Percentiles rank a stretch among this genome's conserved stretches.
Conservation (phyloP, 257 asterid species). For the Solanum arcanum region DNA sequence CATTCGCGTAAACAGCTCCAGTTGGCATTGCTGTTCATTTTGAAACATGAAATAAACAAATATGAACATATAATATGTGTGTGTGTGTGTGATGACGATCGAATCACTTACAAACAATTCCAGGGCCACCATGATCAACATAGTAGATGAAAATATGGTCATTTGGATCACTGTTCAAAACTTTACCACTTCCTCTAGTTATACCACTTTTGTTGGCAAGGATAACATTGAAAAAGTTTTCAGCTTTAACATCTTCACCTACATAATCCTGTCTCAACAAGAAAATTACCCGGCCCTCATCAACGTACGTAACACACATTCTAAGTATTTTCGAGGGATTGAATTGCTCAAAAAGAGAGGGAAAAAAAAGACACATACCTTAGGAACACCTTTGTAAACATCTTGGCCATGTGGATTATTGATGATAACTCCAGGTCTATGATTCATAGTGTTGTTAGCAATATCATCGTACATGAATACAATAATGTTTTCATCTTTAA, state of each 20-base stretch:
- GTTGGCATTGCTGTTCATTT: conserved; percentile 60
- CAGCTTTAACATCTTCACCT: conserved; percentile 58
- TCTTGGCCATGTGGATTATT: conserved; percentile 75
- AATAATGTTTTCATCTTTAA: conserved; percentile 79
- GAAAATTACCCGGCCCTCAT: neutral
- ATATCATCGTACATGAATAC: conserved; percentile 91
- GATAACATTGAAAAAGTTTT: conserved; percentile 61
- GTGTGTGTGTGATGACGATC: neutral
- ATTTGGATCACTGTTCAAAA: conserved; percentile 76
- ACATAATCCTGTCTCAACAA: conserved; percentile 61
- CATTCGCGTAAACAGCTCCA: conserved; percentile 56
- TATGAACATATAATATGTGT: neutral
- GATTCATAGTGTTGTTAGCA: conserved; percentile 63
- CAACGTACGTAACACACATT: neutral
- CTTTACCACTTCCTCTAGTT: conserved; percentile 93
- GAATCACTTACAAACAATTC: conserved; percentile 63
- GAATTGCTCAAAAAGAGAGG: neutral
- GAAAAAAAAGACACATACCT: neutral
- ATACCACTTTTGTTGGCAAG: conserved; percentile 72
- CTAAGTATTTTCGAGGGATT: neutral
- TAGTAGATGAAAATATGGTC: conserved; percentile 81
- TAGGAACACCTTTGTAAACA: conserved; percentile 39
- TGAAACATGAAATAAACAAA: neutral
- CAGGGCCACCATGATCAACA: conserved; percentile 97
- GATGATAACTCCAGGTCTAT: conserved; percentile 81